These are phyloP conservation scores for Vaucheria bursata DNA, from an alignment of 352 stramenopile genomes.

Conservation along the genomic window DNA sequence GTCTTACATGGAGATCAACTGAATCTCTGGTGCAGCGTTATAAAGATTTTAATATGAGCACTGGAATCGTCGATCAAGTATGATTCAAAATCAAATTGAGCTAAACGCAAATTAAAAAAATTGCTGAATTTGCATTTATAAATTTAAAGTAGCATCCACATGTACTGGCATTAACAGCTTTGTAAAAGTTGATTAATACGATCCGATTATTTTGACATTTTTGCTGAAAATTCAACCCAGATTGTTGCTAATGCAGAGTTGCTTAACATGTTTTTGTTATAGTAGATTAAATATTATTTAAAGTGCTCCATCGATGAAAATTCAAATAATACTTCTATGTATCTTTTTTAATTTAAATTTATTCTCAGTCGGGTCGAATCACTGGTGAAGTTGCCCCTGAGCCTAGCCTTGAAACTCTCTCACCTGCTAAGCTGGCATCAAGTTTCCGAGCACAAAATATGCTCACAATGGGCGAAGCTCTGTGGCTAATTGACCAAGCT, in stretches of 20 bases:
- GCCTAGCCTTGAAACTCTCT: neutral
- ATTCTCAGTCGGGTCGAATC: neutral
- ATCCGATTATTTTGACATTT: too few relatives aligned
- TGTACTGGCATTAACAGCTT: too few relatives aligned
- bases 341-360: too few relatives aligned
- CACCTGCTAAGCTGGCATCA: neutral
- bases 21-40: neutral
- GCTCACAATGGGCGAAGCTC: constrained; percentile 24
- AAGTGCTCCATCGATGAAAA: neutral
- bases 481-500: constrained; percentile 43
- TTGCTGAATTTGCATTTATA: too few relatives aligned
- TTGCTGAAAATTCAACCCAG: too few relatives aligned
- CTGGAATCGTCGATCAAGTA: too few relatives aligned
- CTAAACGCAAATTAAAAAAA: too few relatives aligned
- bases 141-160: too few relatives aligned
- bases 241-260: too few relatives aligned
- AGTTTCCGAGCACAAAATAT: constrained; percentile 18
- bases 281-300: neutral
- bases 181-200: too few relatives aligned
- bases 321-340: neutral
- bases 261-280: neutral
- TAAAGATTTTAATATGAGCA: too few relatives aligned
- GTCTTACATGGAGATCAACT: constrained; percentile 28
- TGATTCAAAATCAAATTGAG: too few relatives aligned
- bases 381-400: neutral